Evolutionary conservation across 352 stramenopile genomes (phyloP).

Genomic region (Pythium oligandrum): DNA sequence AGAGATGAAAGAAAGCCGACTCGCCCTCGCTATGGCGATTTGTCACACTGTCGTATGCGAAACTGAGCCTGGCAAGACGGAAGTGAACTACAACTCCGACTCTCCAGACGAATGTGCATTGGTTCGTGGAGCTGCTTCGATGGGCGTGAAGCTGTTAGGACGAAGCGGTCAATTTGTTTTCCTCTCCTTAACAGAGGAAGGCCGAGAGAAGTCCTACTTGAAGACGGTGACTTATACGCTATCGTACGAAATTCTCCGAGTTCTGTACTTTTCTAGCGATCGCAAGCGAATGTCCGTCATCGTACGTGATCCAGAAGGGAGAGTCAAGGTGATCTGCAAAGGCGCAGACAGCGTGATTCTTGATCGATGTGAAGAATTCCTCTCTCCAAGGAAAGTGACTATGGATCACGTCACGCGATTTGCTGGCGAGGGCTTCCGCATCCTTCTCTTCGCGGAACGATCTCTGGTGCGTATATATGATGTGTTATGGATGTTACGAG

Average conservation of each 20-base stretch:
- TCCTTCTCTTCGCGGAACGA: constrained; percentile 78
- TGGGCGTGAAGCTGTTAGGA: constrained; percentile 80
- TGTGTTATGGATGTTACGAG: not conserved
- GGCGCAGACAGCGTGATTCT: constrained; percentile 76
- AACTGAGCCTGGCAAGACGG: constrained; percentile 27
- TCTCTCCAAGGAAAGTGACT: constrained; percentile 44
- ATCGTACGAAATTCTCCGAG: constrained; percentile 62
- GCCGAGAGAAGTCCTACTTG: constrained; percentile 41
- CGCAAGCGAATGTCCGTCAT: constrained; percentile 84
- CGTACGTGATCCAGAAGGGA: constrained; percentile 44
- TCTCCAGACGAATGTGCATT: constrained; percentile 92
- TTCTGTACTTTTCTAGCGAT: constrained; percentile 74
- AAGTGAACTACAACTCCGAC: constrained; percentile 84
- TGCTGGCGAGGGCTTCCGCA: constrained; percentile 78
- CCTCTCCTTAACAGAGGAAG: constrained; percentile 60
- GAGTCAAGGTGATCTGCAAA: constrained; percentile 75
- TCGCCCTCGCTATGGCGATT: constrained; percentile 72
- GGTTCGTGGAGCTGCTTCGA: constrained; percentile 66
- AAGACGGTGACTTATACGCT: constrained; percentile 66
- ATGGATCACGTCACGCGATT: constrained; percentile 83
- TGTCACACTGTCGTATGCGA: constrained; percentile 87
- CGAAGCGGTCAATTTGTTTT: constrained; percentile 46
- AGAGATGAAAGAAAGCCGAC: constrained; percentile 43
- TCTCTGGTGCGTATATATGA: constrained; percentile 37
- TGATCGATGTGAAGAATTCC: constrained; percentile 56